Evolutionary conservation across 2,329 filamentous ascomycete genomes (phyloP), one percentile per base, ranked within the genome.

Genomic region (Exophiala sp.): DNA sequence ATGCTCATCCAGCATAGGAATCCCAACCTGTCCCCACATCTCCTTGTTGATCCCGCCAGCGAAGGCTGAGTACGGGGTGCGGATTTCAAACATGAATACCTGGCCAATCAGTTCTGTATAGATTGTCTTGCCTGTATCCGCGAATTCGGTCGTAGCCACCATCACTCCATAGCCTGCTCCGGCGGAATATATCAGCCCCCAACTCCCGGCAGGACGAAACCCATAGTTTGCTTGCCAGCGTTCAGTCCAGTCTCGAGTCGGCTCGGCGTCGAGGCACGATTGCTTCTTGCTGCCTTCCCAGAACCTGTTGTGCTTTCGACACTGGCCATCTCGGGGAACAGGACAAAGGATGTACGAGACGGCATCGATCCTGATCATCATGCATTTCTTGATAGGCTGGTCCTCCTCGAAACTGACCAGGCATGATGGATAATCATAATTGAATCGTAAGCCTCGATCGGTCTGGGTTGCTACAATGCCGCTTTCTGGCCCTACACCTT

Each of bases 61-160:
- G n/a, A 43, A n/a, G 16, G 46, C 18, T 2, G 46, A 43, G 13
- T 32, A 23, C 30, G 19, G 18, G 1, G 46, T 48, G 23, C 27
- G 46, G 11, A 48, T 27, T 21, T 48, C 46, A 22, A 43, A 48
- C 37, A 48, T 48, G 13, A 35, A 39, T 13, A 48, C 46, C 16
- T 48, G 46, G 2, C 46, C 46, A 8, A 48, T 14, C 6, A 48
- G 13, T 4, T n/a, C 7, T 9, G 13, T 22, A 10, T 43, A 48
- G 27, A 48, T 34, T 38, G 42, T 14, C 2, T 42, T 21, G 16
- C 24, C 24, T 10, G 5, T 27, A 10, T 27, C 24, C 10, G 27
- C 34, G 14, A 34, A 13, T 24, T 43, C 38, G 1, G n/a, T 34
- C 16, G 42, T 43, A 2, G 46, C 37, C 16, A 48, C 46, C 46